Evolutionary conservation across 2,329 filamentous ascomycete species (phyloP), one percentile per base, ranked within the genome.

Genomic region (Hawksworthiomyces lignivorus): DNA sequence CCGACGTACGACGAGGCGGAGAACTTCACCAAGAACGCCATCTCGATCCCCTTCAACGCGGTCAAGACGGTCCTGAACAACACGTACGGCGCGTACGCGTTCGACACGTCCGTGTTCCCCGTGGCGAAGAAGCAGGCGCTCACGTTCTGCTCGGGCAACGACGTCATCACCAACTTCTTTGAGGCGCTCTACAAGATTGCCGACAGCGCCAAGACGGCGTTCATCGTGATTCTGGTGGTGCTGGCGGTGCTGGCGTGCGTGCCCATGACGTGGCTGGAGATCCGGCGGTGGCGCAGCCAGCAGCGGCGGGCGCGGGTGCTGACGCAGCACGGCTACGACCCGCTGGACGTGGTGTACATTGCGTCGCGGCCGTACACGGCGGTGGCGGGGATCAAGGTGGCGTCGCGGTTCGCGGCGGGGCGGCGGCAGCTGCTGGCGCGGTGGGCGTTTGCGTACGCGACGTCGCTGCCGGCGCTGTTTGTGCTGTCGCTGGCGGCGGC

Each of bases 281-380:
- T 89, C 47, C 76, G 79, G 50, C 74, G 84, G 41, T 97, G 82
- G 78, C 75, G 77, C 34, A 73, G 70, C 24, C 84, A 88, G 71
- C 76, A 82, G 59, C 69, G 81, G 50, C 80, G 82, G 45, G 77
- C 85, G 18, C 67, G 71, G 42, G 68, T 88, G 24, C 73, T 52
- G 20, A 67, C 72, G 34, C 68, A 74, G 50, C 69, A 82, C 42
- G 74, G 77, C 22, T 80, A 80, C 56, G 88, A 97, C 55, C 75
- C 84, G 1, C 80, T 95, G 72, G 90, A 97, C 57, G 80, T 89
- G 27, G 77, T 94, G 31, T 94, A 96, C 63, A 84, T 96, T 51
- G 80, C 83, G 24, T 89, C 87, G 26, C 78, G 87, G 18, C 88
- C 90, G 2, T 78, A 82, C 52, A 86, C 87, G 1, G 77, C 87